These are phyloP conservation scores for Trametes elegans DNA, from an alignment of 768 basidiomycete genomes.

Conservation along the genomic window DNA sequence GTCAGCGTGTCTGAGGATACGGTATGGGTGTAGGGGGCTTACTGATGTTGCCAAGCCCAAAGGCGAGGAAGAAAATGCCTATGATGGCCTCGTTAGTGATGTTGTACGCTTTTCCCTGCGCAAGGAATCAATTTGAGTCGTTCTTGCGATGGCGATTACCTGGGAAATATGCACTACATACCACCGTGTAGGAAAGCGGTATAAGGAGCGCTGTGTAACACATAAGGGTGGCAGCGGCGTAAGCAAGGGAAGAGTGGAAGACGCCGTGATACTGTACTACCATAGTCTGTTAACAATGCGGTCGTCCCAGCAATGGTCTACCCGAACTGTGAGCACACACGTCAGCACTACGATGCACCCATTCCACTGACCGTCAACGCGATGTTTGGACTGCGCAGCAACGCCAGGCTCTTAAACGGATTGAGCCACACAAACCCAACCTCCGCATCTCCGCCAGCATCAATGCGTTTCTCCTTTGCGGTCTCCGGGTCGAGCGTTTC, in stretches of 20 bases:
- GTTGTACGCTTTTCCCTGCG: slow-evolving; percentile 56
- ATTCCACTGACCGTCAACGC: slow-evolving; percentile 45
- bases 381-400: slow-evolving; percentile 62
- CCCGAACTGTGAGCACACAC: not conserved
- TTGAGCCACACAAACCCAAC: slow-evolving; percentile 46
- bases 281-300: slow-evolving; percentile 27
- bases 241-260: no score
- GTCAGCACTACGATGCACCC: not conserved
- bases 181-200: slow-evolving; percentile 66
- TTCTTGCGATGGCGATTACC: not conserved
- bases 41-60: slow-evolving; percentile 59
- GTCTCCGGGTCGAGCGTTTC: slow-evolving; percentile 66
- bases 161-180: slow-evolving; percentile 30
- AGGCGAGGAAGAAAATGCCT: slow-evolving; percentile 58
- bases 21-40: slow-evolving; percentile 1
- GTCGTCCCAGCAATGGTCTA: slow-evolving; percentile 41
- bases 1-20: not conserved
- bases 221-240: no score
- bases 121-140: not conserved
- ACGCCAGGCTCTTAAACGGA: slow-evolving; percentile 48
- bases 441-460: slow-evolving; percentile 4
- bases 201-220: slow-evolving; percentile 40
- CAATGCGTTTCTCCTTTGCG: slow-evolving; percentile 37
- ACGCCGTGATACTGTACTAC: no score
- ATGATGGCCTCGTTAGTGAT: slow-evolving; percentile 57